Conservation (phyloP, 139 green algal species). For the Haematococcus lacustris region DNA sequence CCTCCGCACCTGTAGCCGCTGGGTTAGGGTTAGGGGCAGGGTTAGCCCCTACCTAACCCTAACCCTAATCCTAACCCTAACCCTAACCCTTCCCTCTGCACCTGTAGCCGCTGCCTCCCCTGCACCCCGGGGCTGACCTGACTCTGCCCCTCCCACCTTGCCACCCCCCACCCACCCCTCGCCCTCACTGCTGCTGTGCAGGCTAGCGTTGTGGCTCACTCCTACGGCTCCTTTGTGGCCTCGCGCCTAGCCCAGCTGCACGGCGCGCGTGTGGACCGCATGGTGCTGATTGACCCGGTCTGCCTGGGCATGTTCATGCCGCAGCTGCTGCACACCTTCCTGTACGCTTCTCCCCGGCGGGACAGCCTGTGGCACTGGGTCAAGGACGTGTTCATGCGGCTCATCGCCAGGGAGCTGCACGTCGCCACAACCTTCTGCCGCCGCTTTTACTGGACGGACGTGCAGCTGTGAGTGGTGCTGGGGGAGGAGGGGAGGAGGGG, state of each 20-base stretch:
- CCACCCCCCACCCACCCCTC: too few species aligned
- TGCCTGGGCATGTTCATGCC: slow-evolving; percentile 45
- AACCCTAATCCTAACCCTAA: too few species aligned
- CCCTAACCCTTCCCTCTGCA: too few species aligned
- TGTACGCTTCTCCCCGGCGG: slow-evolving; percentile 18
- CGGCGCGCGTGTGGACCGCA: slow-evolving; percentile 14
- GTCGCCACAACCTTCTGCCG: slow-evolving; percentile 12
- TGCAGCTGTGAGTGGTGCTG: too few species aligned
- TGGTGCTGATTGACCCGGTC: slow-evolving; percentile 44
- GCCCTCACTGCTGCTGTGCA: too few species aligned
- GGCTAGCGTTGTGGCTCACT: slow-evolving; percentile 24
- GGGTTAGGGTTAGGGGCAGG: too few species aligned
- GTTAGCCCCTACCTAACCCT: too few species aligned
- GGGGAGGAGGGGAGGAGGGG: too few species aligned
- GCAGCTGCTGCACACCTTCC: slow-evolving; percentile 35
- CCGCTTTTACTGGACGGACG: slow-evolving; percentile 29
- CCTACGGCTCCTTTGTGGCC: slow-evolving; percentile 48
- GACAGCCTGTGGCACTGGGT: slow-evolving; percentile 5
- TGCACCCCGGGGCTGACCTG: too few species aligned
- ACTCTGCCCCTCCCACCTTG: too few species aligned
- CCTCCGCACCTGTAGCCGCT: too few species aligned
- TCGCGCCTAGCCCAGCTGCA: slow-evolving; percentile 21
- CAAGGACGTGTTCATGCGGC: slow-evolving; percentile 14
- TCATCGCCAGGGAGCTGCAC: slow-evolving; percentile 32
- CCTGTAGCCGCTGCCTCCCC: too few species aligned